Evolutionary conservation across 225 moss, liverwort and hornwort genomes (phyloP).

Genomic region (Physcomitrium patens): DNA sequence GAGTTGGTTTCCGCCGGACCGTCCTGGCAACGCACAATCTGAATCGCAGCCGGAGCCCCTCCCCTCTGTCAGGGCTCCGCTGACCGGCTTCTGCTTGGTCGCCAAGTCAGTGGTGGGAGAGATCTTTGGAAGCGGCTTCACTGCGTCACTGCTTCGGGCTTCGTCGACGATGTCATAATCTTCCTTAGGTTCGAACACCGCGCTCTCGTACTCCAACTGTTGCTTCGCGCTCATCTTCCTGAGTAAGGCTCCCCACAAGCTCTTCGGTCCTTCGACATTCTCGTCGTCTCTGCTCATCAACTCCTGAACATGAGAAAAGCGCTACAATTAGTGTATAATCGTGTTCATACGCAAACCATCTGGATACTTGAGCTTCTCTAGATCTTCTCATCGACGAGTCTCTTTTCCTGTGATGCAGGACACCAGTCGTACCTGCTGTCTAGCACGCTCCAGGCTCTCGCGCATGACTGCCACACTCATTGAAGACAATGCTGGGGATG

Average conservation of each 20-base stretch:
- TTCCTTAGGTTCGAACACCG: constrained; percentile 27
- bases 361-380: no score
- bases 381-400: no score
- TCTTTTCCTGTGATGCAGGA: neutral
- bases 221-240: constrained; percentile 53
- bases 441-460: constrained; percentile 40
- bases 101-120: constrained; percentile 18
- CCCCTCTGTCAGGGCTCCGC: constrained; percentile 29
- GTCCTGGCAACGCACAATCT: constrained; percentile 27
- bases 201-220: constrained; percentile 27
- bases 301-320: constrained; percentile 30
- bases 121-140: constrained; percentile 33
- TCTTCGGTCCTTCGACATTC: constrained; percentile 40
- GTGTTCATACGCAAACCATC: no score
- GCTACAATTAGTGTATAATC: neutral
- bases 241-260: constrained; percentile 48
- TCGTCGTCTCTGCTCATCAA: constrained; percentile 30
- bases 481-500: constrained; percentile 38
- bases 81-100: neutral
- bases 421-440: constrained; percentile 34
- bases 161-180: constrained; percentile 28
- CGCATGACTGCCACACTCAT: constrained; percentile 52
- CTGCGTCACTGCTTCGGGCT: constrained; percentile 29
- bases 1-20: constrained; percentile 36
- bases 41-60: constrained; percentile 2